Base-by-base conservation (phyloP, 2,329 filamentous ascomycete species). In the Pestalotiopsis sp. region DNA sequence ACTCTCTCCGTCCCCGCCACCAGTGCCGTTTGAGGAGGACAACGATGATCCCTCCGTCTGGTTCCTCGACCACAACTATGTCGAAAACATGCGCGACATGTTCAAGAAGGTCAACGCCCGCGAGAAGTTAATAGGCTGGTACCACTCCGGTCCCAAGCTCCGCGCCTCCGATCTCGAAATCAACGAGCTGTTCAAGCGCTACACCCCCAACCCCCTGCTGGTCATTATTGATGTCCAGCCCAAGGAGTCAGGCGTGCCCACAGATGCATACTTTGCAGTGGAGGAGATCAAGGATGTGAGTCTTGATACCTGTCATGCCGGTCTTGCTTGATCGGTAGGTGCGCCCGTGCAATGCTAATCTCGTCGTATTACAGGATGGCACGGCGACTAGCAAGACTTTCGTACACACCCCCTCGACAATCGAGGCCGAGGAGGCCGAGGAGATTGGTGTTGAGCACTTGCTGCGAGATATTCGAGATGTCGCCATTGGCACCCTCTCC, bases 71-170 rank as follows among this genome's bases (percentile, higher is more conserved):
- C 96, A 99, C 88, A 98, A 98, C 88, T 99, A 98, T 78, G 93
- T 99, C 82, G 96, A 99, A 83, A 93, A 92, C 75, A 99, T 99
- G 96, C 97, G 96, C 84, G 96, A 98, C 82, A 99, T 99, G 96
- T 99, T 99, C 89, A 99, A 99, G 87, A 98, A 98, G 85, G 95
- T 99, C 87, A 99, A 99, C 85, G 96, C 96, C 70, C 88, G 93
- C 72, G 96, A 99, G 86, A 98, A 98, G 90, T 88, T 99, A 81
- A 97, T 99, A 87, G 96, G 96, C 78, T 99, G 96, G 96, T 99
- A 99, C 83, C 96, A 99, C 84, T 97, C 96, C 23, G 96, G 96
- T 57, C 96, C 96, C 52, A 99, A 98, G 87, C 87, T 99, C 77
- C 91, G 96, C 79, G 95, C 95, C 68, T 98, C 96, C 60, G 96